Evolutionary conservation across 2,329 filamentous ascomycete species (phyloP), one percentile per base, ranked within the genome.

Genomic region (Beauveria caledonica): DNA sequence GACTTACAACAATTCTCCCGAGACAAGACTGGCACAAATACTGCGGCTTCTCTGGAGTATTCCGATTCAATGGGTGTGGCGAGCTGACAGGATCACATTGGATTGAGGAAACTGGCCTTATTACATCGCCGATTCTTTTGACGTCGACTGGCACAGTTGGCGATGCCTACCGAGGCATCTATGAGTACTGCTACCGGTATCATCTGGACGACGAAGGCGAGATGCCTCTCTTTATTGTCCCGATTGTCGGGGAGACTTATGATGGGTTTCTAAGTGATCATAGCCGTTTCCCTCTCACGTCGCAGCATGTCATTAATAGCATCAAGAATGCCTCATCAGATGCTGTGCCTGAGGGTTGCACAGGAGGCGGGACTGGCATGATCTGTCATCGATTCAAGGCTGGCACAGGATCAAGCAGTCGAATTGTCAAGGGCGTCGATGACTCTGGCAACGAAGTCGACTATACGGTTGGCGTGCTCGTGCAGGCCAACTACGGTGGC

Each of bases 301-400:
- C 82, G 0, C 71, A 79, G 58, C 79, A 86, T 63, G 72, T 87
- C 39, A 73, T 82, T 29, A 68, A 74, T 3, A 81, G 83, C 0
- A 81, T 88, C 56, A 74, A 78, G 36, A 74, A 69, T 8, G 84
- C 81, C 0, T 74, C 73, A 2, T 72, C 75, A 9, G 81, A 77
- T 1, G 71, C 74, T 0, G 84, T 88, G 1, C 71, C 72, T 2
- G 86, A 89, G 70, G 86, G 86, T 0, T 84, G 83, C 64, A 79
- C 79, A 1, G 86, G 86, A 3, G 86, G 86, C 19, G 86, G 86
- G n/a, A 85, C 85, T 0, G 85, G 85, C 15, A 87, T 88, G 84
- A 77, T 84, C 42, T 86, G 83, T 66, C 83, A 87, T 66, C 79
- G 79, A 63, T 86, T 84, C 74, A 87, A 88, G 68, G 86, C 84